A percentile compares a stretch with the other conserved stretches of the same genome.
Conservation (phyloP, 129 eudicot species). For the Lactuca sativa region DNA sequence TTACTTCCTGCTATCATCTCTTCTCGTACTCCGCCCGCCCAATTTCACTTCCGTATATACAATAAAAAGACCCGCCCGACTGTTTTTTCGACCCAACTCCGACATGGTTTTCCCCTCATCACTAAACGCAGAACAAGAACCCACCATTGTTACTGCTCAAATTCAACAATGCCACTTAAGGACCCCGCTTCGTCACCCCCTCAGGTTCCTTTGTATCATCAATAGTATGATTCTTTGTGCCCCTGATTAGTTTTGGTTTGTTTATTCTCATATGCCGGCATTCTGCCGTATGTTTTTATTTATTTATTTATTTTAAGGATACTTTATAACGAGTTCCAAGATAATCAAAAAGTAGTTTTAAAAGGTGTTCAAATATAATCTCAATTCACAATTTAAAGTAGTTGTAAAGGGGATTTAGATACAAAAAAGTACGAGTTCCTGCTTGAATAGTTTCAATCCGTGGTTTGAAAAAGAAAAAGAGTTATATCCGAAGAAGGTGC, state of each 20-base stretch:
- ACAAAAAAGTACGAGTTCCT: neutral
- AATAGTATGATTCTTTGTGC: neutral
- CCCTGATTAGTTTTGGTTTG: neutral
- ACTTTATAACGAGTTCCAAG: neutral
- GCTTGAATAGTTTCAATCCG: neutral
- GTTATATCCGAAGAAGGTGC: too few species aligned
- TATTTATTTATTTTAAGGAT: neutral
- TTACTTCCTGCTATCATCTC: conserved; percentile 14
- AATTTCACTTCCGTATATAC: conserved; percentile 14
- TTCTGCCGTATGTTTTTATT: neutral
- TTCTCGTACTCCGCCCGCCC: conserved; percentile 13
- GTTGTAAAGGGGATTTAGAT: neutral
- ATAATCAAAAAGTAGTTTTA: neutral
- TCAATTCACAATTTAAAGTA: conserved; percentile 2
- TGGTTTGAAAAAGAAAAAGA: neutral
- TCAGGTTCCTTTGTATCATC: conserved; percentile 22
- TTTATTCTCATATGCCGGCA: neutral
- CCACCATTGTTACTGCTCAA: conserved; percentile 20
- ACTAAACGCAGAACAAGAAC: conserved; percentile 22
- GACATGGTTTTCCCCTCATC: neutral
- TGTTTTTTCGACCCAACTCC: conserved; percentile 17
- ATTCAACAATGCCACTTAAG: conserved; percentile 31
- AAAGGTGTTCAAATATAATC: neutral
- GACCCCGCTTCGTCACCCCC: conserved; percentile 26
- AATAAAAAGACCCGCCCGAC: conserved; percentile 17